These are phyloP conservation scores for Beauveria australis DNA, from an alignment of 2,329 filamentous ascomycete genomes.

Conservation along the genomic window DNA sequence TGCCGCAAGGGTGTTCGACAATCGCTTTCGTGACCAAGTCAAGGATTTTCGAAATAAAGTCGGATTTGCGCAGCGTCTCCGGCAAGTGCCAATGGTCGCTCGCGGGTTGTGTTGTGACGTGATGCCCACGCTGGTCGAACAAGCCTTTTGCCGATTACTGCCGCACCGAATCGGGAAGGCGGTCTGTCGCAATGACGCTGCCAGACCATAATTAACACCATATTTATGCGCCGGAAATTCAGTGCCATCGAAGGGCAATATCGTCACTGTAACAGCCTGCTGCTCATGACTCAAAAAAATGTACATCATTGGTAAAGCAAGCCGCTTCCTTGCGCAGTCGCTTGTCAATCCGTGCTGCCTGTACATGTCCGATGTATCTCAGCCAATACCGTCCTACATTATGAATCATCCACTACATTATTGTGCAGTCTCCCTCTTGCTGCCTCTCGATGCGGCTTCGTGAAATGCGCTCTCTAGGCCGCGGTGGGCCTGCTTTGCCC, in stretches of 20 bases:
- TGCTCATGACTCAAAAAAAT: neutral
- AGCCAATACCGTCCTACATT: neutral
- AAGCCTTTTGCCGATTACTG: neutral
- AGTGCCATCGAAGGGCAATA: no score
- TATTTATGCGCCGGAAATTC: neutral
- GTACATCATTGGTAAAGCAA: constrained; percentile 5
- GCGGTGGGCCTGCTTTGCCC: constrained; percentile 58
- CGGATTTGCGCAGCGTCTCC: no score
- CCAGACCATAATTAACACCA: neutral
- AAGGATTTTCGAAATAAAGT: neutral
- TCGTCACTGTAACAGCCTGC: neutral
- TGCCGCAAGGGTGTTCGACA: neutral
- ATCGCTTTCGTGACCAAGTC: neutral
- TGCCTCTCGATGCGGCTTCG: constrained; percentile 74
- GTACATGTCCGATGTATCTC: neutral
- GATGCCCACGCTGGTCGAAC: neutral
- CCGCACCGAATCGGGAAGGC: constrained; percentile 4
- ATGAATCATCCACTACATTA: constrained; percentile 55
- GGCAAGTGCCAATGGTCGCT: neutral
- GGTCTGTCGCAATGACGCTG: constrained; percentile 2
- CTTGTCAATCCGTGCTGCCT: neutral
- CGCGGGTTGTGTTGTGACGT: neutral
- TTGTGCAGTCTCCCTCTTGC: constrained; percentile 77
- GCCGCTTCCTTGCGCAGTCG: neutral
- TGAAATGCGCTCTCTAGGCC: constrained; percentile 69